Evolutionary conservation across 2,329 filamentous ascomycete genomes (phyloP).

Genomic region (Metarhizium guizhouense): DNA sequence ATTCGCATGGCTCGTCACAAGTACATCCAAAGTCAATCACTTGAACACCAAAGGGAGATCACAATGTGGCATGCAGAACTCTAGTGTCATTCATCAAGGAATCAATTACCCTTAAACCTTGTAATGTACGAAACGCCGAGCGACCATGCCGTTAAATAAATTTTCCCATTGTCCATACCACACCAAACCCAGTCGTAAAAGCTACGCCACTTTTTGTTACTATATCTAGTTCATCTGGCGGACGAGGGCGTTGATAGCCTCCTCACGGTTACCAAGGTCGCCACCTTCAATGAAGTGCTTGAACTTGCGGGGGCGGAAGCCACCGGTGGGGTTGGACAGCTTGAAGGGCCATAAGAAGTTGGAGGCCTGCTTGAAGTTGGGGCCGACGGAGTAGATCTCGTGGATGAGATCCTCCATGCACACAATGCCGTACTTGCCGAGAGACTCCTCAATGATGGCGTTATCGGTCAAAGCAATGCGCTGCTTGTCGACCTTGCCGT

Average conservation of each 20-base stretch:
- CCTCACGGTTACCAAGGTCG: conserved; percentile 97
- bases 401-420: conserved; percentile 99
- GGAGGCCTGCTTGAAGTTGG: conserved; percentile 98
- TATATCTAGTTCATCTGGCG: conserved; percentile 88
- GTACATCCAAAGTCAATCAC: too few species aligned
- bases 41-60: neutral
- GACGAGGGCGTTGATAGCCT: conserved; percentile 93
- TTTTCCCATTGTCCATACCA: conserved; percentile 18
- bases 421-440: conserved; percentile 98
- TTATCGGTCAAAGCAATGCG: conserved; percentile 95
- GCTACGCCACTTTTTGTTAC: conserved; percentile 1
- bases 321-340: conserved; percentile 95
- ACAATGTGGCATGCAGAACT: conserved; percentile 18
- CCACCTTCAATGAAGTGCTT: conserved; percentile 98
- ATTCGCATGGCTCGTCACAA: too few species aligned
- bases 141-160: conserved; percentile 20
- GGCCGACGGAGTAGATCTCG: conserved; percentile 97
- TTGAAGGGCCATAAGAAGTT: conserved; percentile 99
- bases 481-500: conserved; percentile 98
- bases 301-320: conserved; percentile 96
- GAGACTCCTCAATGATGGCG: conserved; percentile 89
- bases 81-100: conserved; percentile 31
- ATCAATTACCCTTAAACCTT: conserved; percentile 29
- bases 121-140: conserved; percentile 31
- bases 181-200: conserved; percentile 16